Conservation (phyloP, 164 flowering plant species). For the Pachysandra terminalis region DNA sequence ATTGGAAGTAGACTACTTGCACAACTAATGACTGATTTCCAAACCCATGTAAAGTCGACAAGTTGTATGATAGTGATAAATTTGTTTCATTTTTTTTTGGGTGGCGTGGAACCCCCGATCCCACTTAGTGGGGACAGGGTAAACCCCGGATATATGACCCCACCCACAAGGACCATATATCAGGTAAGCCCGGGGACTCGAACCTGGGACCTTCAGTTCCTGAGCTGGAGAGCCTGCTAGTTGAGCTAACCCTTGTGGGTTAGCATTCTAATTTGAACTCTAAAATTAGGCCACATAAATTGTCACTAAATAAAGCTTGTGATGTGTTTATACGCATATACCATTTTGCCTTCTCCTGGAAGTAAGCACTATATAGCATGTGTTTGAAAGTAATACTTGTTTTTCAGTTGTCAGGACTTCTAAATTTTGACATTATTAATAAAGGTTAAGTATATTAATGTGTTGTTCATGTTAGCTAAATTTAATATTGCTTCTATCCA, state of each 20-base stretch:
- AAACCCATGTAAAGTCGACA: not conserved
- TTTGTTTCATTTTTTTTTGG: not conserved
- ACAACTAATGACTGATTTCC: not conserved
- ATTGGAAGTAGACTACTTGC: not conserved
- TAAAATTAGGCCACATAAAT: not conserved
- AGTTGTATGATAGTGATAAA: not conserved
- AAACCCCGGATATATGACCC: too few relatives aligned
- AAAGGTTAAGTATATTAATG: not conserved
- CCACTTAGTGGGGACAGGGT: too few relatives aligned
- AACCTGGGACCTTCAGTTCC: too few relatives aligned
- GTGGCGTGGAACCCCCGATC: too few relatives aligned
- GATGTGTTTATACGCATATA: too few relatives aligned
- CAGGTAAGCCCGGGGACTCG: too few relatives aligned
- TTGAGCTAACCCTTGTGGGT: too few relatives aligned
- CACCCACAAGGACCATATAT: too few relatives aligned
- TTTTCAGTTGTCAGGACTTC: not conserved
- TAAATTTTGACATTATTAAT: not conserved
- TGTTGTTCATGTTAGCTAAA: not conserved
- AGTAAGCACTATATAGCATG: not conserved
- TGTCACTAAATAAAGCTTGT: too few relatives aligned
- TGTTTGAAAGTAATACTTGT: not conserved
- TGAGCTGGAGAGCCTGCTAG: too few relatives aligned
- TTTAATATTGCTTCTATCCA: conserved; percentile 18
- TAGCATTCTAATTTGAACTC: not conserved
- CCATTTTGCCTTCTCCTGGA: not conserved